A percentile compares a stretch with the other conserved stretches of the same genome.
These are phyloP conservation scores for Torulaspora globosa DNA, from an alignment of 1,139 yeast species.

Conservation along the genomic window DNA sequence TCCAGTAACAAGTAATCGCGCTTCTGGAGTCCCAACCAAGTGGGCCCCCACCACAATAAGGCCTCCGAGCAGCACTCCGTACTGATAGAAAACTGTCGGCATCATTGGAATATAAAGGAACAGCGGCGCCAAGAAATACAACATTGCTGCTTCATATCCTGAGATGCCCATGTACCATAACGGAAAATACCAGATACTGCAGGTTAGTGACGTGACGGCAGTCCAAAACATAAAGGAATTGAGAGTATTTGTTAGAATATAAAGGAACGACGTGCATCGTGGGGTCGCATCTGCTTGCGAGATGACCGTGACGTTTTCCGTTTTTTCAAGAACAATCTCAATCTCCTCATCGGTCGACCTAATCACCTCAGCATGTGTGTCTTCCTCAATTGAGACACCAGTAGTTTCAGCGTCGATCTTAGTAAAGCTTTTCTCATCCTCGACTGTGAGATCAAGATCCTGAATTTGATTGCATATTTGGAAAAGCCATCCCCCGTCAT, in stretches of 20 bases:
- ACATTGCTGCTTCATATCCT: constrained; percentile 78
- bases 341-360: constrained; percentile 19
- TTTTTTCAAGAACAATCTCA: constrained; percentile 14
- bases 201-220: constrained; percentile 68
- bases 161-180: constrained; percentile 97
- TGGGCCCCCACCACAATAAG: constrained; percentile 75
- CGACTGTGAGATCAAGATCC: constrained; percentile 16
- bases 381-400: constrained; percentile 1
- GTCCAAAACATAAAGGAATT: constrained; percentile 83
- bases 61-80: constrained; percentile 55
- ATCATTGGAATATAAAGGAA: constrained; percentile 54
- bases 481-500: constrained; percentile 17
- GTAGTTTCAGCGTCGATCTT: constrained; percentile 4
- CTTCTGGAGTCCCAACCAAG: constrained; percentile 59
- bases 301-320: constrained; percentile 14
- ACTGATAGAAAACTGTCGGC: constrained; percentile 47
- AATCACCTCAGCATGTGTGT: constrained; percentile 14
- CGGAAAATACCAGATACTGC: constrained; percentile 95
- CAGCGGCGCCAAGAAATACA: constrained; percentile 56
- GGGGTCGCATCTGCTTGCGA: constrained; percentile 14
- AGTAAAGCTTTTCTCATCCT: constrained; percentile 3
- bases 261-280: constrained; percentile 37
- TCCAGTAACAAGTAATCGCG: constrained; percentile 61
- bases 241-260: constrained; percentile 45
- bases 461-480: constrained; percentile 11